A percentile compares a stretch with the other conserved stretches of the same genome.
phyloP scores from a whole-genome alignment of 306 rosid species.

The Citrullus mucosospermus region DNA sequence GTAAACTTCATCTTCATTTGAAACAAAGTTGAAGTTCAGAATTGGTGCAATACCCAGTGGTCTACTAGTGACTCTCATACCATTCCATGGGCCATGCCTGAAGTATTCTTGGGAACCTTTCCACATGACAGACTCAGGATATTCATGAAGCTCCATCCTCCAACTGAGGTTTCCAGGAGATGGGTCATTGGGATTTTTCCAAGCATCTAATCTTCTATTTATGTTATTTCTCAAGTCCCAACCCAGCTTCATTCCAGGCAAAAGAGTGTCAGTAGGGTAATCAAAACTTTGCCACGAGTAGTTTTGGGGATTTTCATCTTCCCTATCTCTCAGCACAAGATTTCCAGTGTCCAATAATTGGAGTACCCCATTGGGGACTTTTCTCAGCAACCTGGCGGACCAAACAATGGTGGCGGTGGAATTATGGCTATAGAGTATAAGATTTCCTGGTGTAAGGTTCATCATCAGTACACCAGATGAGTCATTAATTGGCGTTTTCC shows the following conservation, averaged over 20 bases:
- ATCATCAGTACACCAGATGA: slow-evolving; percentile 17
- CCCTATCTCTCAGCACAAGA: slow-evolving; percentile 23
- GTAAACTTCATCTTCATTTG: slow-evolving; percentile 22
- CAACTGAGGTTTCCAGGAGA: slow-evolving; percentile 23
- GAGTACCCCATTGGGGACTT: slow-evolving; percentile 7
- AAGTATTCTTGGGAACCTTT: slow-evolving; percentile 7
- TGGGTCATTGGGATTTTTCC: slow-evolving; percentile 38
- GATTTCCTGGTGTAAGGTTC: slow-evolving; percentile 15
- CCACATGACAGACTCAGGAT: slow-evolving; percentile 23
- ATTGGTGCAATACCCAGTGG: neutral
- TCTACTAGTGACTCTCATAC: slow-evolving; percentile 12
- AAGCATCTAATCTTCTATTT: slow-evolving; percentile 21
- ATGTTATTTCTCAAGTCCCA: slow-evolving; percentile 26
- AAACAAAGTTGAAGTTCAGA: neutral
- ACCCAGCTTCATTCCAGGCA: slow-evolving; percentile 35
- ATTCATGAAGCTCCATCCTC: slow-evolving; percentile 1
- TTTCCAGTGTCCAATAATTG: slow-evolving; percentile 38
- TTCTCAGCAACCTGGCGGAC: slow-evolving; percentile 19
- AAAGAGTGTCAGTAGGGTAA: slow-evolving; percentile 24
- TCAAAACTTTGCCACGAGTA: slow-evolving; percentile 39
- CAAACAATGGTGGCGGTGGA: slow-evolving; percentile 5
- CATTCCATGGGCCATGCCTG: slow-evolving; percentile 41
- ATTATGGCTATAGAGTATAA: slow-evolving; percentile 11
- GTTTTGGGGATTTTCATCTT: neutral
- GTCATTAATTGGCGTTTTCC: slow-evolving; percentile 15